Evolutionary conservation across 1,284 basidiomycete genomes (phyloP).

Genomic region (Ceratobasidium sp.): DNA sequence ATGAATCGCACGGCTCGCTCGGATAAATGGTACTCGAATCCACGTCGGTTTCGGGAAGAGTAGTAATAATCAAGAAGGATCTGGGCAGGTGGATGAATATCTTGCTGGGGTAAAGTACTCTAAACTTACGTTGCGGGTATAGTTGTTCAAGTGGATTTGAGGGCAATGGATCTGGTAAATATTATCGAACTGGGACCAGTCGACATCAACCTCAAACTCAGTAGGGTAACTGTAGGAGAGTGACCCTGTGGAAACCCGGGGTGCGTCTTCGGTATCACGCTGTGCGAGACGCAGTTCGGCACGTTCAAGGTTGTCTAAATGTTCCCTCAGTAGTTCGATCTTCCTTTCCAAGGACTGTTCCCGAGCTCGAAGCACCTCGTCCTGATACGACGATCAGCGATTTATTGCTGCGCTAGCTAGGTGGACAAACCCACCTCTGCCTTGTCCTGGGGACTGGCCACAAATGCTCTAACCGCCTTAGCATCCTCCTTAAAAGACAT

Average conservation of each 20-base stretch:
- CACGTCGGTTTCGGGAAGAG: conserved; percentile 78
- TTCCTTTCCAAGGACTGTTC: conserved; percentile 50
- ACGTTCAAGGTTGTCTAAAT: conserved; percentile 66
- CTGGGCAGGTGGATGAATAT: conserved; percentile 57
- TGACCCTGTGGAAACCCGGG: conserved; percentile 28
- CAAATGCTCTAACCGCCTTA: neutral
- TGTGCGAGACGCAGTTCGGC: conserved; percentile 33
- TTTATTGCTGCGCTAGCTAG: neutral
- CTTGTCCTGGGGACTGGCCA: conserved; percentile 6
- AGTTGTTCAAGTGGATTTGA: conserved; percentile 83
- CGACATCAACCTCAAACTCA: conserved; percentile 56
- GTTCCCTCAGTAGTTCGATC: conserved; percentile 67
- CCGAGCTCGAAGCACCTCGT: conserved; percentile 9
- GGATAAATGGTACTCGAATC: conserved; percentile 90
- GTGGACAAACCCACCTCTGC: neutral
- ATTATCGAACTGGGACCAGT: conserved; percentile 89
- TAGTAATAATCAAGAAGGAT: conserved; percentile 93
- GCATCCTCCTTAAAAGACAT: conserved; percentile 41
- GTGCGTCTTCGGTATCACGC: conserved; percentile 7
- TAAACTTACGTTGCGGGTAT: conserved; percentile 77
- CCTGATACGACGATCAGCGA: conserved; percentile 6
- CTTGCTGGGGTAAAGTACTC: neutral
- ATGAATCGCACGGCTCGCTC: conserved; percentile 85
- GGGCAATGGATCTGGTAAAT: conserved; percentile 94
- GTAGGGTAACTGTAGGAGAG: conserved; percentile 47